These are phyloP conservation scores for Ilyonectria robusta DNA, from an alignment of 2,329 filamentous ascomycete genomes.

Conservation along the genomic window DNA sequence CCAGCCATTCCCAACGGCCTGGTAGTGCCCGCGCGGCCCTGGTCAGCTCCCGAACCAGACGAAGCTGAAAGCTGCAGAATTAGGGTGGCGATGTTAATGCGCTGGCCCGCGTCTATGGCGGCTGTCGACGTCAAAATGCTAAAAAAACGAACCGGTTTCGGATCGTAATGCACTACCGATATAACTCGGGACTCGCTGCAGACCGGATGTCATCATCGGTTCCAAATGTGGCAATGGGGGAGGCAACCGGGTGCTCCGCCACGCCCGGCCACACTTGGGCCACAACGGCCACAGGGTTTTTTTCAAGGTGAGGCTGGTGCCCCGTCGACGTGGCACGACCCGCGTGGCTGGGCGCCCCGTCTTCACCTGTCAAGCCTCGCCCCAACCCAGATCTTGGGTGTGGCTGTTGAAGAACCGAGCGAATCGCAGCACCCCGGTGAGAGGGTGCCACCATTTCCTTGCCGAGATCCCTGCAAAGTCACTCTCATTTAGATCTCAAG, in stretches of 20 bases:
- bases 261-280: constrained; percentile 46
- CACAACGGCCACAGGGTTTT: constrained; percentile 40
- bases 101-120: constrained; percentile 45
- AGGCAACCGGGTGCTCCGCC: constrained; percentile 56
- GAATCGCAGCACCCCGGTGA: constrained; percentile 37
- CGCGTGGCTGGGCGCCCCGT: constrained; percentile 51
- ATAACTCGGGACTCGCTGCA: constrained; percentile 33
- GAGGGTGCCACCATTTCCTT: constrained; percentile 26
- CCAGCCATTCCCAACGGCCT: constrained; percentile 23
- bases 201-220: constrained; percentile 24
- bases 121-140: constrained; percentile 27
- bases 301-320: constrained; percentile 55
- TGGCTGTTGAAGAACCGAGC: constrained; percentile 39
- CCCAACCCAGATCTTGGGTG: constrained; percentile 31
- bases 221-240: constrained; percentile 43
- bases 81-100: constrained; percentile 44
- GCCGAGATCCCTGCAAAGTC: constrained; percentile 46
- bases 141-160: constrained; percentile 39
- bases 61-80: constrained; percentile 45
- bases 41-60: constrained; percentile 18
- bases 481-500: constrained; percentile 46
- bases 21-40: constrained; percentile 14
- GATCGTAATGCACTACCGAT: constrained; percentile 39
- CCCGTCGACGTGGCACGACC: constrained; percentile 59
- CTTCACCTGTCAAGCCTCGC: constrained; percentile 37